Conservation (phyloP, 2,329 filamentous ascomycete species). For the Onygena corvina region DNA sequence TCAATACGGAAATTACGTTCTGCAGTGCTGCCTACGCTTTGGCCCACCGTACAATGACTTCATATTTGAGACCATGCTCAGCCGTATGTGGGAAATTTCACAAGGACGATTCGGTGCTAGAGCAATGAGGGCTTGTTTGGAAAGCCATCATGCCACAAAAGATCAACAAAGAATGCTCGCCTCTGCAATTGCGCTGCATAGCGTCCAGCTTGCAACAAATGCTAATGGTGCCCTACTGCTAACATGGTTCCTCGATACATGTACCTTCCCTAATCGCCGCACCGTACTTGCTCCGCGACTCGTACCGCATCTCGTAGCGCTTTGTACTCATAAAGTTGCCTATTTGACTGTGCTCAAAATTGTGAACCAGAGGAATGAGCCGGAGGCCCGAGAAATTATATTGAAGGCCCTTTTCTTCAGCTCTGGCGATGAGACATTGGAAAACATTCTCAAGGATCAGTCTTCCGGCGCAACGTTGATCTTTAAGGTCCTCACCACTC, state of each 20-base stretch:
- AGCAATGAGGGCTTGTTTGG: conserved; percentile 91
- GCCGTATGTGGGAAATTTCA: conserved; percentile 80
- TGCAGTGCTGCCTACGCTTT: conserved; percentile 92
- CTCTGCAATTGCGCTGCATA: conserved; percentile 88
- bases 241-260: conserved; percentile 97
- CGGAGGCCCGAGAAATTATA: conserved; percentile 80
- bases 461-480: conserved; percentile 88
- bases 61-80: conserved; percentile 96
- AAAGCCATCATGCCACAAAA: conserved; percentile 89
- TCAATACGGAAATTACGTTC: conserved; percentile 96
- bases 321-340: conserved; percentile 97
- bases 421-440: conserved; percentile 69
- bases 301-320: conserved; percentile 81
- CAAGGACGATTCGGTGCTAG: conserved; percentile 90
- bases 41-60: conserved; percentile 82
- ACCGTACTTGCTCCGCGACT: conserved; percentile 85
- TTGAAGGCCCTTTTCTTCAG: conserved; percentile 88
- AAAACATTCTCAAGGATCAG: conserved; percentile 83
- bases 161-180: conserved; percentile 93
- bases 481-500: conserved; percentile 95
- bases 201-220: conserved; percentile 90
- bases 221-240: conserved; percentile 86
- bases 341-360: conserved; percentile 96
- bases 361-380: conserved; percentile 92
- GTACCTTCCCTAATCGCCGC: conserved; percentile 82